phyloP scores from a whole-genome alignment of 805 yeast species.

The Saccharomycopsis malanga region DNA sequence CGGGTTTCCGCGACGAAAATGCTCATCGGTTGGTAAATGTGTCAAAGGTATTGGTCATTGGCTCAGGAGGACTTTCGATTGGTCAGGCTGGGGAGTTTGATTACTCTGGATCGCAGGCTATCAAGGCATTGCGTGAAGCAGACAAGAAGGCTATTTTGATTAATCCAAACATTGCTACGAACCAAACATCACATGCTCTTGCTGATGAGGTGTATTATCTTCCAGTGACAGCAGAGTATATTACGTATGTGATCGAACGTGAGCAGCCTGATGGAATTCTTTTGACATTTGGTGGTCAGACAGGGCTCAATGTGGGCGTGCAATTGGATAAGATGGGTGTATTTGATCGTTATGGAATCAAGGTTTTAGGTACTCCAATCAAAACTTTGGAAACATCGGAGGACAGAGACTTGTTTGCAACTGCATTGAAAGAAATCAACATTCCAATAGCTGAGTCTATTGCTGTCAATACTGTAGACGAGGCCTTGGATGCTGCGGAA shows the following conservation, averaged over 20 bases:
- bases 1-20: conserved; percentile 50
- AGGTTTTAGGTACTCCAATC: conserved; percentile 96
- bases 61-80: conserved; percentile 95
- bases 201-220: conserved; percentile 94
- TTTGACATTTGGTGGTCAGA: conserved; percentile 97
- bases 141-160: conserved; percentile 77
- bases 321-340: conserved; percentile 92
- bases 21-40: conserved; percentile 73
- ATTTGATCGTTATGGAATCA: conserved; percentile 81
- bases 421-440: conserved; percentile 89
- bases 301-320: conserved; percentile 94
- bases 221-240: conserved; percentile 96
- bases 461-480: conserved; percentile 91
- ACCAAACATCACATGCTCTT: conserved; percentile 89
- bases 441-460: conserved; percentile 96
- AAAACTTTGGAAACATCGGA: conserved; percentile 93
- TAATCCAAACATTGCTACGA: conserved; percentile 95
- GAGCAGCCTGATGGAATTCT: conserved; percentile 95
- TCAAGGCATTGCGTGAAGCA: conserved; percentile 89
- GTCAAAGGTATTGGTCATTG: conserved; percentile 80
- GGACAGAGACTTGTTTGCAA: conserved; percentile 93
- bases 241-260: conserved; percentile 88
- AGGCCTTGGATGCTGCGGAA: conserved; percentile 86
- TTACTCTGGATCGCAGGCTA: conserved; percentile 96
- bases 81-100: conserved; percentile 99